Evolutionary conservation across 768 basidiomycete genomes (phyloP).

Genomic region (Auriculariales sp.): DNA sequence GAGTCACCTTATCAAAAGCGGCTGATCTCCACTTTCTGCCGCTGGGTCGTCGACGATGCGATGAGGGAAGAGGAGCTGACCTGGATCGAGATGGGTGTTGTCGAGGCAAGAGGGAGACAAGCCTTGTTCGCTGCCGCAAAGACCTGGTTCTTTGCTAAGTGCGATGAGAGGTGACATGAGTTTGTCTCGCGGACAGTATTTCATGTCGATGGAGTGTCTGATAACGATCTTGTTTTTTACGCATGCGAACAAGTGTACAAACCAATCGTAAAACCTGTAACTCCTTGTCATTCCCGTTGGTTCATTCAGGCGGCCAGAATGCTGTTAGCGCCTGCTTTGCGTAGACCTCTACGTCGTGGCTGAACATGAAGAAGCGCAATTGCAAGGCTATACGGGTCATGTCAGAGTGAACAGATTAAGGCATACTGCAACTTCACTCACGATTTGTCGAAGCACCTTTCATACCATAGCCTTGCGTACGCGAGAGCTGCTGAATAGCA

Average conservation of each 20-base stretch:
- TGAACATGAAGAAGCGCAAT: not conserved
- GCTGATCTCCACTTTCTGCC: not conserved
- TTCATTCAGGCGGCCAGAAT: no score
- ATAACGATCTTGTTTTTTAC: no score
- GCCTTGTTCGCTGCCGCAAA: not conserved
- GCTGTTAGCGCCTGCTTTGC: not conserved
- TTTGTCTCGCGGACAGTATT: no score
- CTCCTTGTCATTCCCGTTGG: no score
- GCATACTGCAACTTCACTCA: not conserved
- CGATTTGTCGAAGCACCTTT: not conserved
- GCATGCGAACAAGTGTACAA: no score
- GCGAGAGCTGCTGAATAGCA: not conserved
- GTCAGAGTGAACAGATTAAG: not conserved
- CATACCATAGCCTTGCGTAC: not conserved
- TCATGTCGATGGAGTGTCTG: no score
- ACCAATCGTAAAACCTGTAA: no score
- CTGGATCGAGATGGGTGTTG: not conserved
- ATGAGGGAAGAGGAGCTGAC: constrained; percentile 1
- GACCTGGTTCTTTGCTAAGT: not conserved
- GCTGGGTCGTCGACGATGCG: constrained; percentile 3
- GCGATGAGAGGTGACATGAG: no score
- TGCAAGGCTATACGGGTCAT: not conserved
- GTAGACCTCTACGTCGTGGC: not conserved
- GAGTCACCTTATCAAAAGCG: not conserved
- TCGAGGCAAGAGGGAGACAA: not conserved